These are phyloP conservation scores for Sporothrix globosa DNA, from an alignment of 2,329 filamentous ascomycete species.

Conservation along the genomic window DNA sequence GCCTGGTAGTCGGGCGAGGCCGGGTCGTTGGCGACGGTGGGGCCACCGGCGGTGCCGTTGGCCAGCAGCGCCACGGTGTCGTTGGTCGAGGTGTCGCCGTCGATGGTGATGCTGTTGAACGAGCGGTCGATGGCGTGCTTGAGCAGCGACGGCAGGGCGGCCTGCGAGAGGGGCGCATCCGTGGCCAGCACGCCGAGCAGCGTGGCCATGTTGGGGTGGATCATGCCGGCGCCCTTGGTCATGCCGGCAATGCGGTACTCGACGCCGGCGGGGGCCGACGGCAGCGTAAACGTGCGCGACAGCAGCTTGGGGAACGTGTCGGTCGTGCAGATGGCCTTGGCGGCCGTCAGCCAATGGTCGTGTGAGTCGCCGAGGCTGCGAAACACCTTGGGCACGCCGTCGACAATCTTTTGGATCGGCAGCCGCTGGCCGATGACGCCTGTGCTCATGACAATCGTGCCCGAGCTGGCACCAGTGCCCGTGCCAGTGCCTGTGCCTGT, in stretches of 20 bases:
- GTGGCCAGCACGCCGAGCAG: constrained; percentile 90
- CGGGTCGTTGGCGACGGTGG: constrained; percentile 58
- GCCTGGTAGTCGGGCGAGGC: constrained; percentile 66
- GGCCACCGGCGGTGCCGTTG: constrained; percentile 85
- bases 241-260: constrained; percentile 89
- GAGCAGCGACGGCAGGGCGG: constrained; percentile 70
- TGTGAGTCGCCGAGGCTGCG: constrained; percentile 72
- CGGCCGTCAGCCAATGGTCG: constrained; percentile 82
- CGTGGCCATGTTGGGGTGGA: constrained; percentile 98
- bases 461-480: constrained; percentile 41
- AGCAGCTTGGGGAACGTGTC: constrained; percentile 97
- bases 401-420: constrained; percentile 86
- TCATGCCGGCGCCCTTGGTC: constrained; percentile 99
- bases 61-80: constrained; percentile 94
- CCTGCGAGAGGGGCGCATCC: constrained; percentile 76
- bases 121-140: constrained; percentile 75
- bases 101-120: constrained; percentile 96
- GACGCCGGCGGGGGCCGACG: constrained; percentile 68
- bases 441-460: constrained; percentile 96
- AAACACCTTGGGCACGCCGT: constrained; percentile 77
- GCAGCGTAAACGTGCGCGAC: constrained; percentile 80
- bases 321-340: constrained; percentile 93
- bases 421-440: constrained; percentile 95
- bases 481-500: constrained; percentile 43
- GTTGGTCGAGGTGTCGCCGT: constrained; percentile 97